Percentiles rank a stretch among this genome's conserved stretches.
Conservation (phyloP, 2,329 filamentous ascomycete species). For the Aspergillus carbonarius region DNA sequence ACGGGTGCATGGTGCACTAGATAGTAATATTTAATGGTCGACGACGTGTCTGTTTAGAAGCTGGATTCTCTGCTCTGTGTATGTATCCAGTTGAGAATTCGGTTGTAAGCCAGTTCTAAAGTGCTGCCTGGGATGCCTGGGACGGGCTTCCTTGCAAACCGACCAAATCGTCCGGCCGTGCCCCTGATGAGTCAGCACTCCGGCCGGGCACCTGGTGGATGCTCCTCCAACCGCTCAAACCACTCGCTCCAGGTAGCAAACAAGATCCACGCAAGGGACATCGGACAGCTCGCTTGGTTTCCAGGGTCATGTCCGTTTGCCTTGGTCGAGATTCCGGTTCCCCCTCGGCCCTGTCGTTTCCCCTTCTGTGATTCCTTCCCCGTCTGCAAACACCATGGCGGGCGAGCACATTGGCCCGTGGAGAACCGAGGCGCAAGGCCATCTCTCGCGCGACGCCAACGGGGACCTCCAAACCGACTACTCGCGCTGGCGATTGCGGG, state of each 20-base stretch:
- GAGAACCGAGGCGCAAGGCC: constrained; percentile 36
- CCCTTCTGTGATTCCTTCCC: no score
- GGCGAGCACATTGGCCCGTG: constrained; percentile 33
- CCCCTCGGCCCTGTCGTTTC: neutral
- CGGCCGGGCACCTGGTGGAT: no score
- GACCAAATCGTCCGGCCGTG: neutral
- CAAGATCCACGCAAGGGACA: no score
- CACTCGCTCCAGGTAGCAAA: no score
- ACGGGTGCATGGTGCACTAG: neutral
- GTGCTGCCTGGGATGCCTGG: neutral
- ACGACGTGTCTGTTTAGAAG: neutral
- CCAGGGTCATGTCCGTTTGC: no score
- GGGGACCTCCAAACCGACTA: constrained; percentile 67
- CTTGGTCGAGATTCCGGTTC: no score
- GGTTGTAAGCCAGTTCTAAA: no score
- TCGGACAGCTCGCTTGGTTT: no score
- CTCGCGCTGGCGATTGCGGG: constrained; percentile 77
- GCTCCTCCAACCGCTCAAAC: no score
- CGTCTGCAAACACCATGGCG: constrained; percentile 20
- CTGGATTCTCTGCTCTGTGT: neutral
- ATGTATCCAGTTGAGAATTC: neutral
- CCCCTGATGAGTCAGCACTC: constrained; percentile 22
- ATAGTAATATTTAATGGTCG: constrained; percentile 6
- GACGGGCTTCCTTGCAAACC: neutral
- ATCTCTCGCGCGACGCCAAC: constrained; percentile 33